A percentile compares a stretch with the other conserved stretches of the same genome.
Conservation (phyloP, 78 protist genomes). For the Chrysochromulina tobinii region DNA sequence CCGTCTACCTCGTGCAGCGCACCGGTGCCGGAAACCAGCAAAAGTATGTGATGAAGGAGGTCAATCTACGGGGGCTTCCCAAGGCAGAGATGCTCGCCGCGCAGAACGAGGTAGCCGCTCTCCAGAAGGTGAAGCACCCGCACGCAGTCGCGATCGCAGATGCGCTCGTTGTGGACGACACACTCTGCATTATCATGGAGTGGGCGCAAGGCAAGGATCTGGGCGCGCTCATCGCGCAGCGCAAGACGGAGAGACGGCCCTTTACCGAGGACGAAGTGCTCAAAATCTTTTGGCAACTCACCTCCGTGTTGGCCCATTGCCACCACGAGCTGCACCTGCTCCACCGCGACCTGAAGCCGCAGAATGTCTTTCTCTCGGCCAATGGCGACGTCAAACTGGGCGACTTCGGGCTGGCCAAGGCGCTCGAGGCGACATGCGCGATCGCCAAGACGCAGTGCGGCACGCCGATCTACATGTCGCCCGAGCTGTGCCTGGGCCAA, state of each 20-base stretch:
- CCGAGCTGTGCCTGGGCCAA: not conserved
- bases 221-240: not conserved
- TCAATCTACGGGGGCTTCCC: constrained; percentile 52
- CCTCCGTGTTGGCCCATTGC: too few relatives aligned
- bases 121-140: constrained; percentile 65
- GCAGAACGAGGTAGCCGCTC: constrained; percentile 58
- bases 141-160: constrained; percentile 75
- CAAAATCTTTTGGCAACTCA: too few relatives aligned
- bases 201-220: constrained; percentile 74
- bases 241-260: not conserved
- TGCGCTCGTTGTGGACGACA: constrained; percentile 55
- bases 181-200: constrained; percentile 86
- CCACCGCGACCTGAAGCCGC: constrained; percentile 40
- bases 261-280: too few relatives aligned
- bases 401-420: not conserved
- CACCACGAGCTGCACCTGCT: not conserved
- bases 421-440: not conserved
- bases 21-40: not conserved
- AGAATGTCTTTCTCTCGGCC: constrained; percentile 33
- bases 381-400: constrained; percentile 16
- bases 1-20: too few relatives aligned
- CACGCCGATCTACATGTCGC: constrained; percentile 10
- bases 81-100: constrained; percentile 28
- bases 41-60: constrained; percentile 70
- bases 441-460: not conserved